phyloP scores from a whole-genome alignment of 331 rosid species.

The Saraca asoca region DNA sequence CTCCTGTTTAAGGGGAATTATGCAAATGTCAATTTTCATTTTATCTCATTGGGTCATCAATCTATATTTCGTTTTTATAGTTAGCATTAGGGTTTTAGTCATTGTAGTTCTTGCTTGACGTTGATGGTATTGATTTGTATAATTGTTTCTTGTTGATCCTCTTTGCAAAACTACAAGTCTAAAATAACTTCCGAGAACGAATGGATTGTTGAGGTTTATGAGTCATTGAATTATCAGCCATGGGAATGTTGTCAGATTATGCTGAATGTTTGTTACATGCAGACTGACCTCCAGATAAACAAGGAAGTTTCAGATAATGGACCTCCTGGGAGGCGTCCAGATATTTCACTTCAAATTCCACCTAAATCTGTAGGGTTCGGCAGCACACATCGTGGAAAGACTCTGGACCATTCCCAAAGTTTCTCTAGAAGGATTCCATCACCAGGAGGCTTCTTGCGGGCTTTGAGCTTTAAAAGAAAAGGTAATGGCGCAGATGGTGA shows the following conservation, averaged over 20 bases:
- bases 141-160: constrained; percentile 21
- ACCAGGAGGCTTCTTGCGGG: constrained; percentile 66
- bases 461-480: constrained; percentile 84
- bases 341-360: constrained; percentile 93
- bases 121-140: background rate
- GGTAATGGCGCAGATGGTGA: constrained; percentile 60
- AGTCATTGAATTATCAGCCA: constrained; percentile 16
- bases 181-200: background rate
- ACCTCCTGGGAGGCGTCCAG: constrained; percentile 68
- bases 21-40: constrained; percentile 12
- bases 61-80: background rate
- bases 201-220: constrained; percentile 17
- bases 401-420: constrained; percentile 72
- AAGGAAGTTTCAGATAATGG: constrained; percentile 49
- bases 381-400: constrained; percentile 55
- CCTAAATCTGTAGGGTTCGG: constrained; percentile 72
- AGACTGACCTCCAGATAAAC: constrained; percentile 45
- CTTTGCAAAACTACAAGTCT: background rate
- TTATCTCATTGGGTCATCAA: background rate
- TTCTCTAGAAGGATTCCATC: constrained; percentile 60
- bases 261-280: constrained; percentile 36
- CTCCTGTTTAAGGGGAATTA: constrained; percentile 16
- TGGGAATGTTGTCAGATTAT: constrained; percentile 6
- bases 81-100: background rate
- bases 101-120: constrained; percentile 1